phyloP scores from a whole-genome alignment of 495 filamentous ascomycete genomes.

The Corynascus novoguineensis region DNA sequence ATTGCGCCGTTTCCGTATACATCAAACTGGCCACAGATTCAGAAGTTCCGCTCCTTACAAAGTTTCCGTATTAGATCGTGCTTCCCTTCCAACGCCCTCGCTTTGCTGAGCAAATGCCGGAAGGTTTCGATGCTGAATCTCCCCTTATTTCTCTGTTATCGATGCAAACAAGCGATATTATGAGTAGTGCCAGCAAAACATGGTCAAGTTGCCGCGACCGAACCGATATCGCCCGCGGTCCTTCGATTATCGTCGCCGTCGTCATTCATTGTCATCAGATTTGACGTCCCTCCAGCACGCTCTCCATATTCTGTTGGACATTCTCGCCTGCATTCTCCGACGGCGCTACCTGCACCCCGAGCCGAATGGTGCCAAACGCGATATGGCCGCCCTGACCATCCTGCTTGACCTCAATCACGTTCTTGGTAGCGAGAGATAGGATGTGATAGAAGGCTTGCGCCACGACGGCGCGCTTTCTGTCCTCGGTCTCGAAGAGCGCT shows the following conservation, averaged over 20 bases:
- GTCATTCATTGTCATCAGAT: too few species aligned
- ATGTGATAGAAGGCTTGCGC: constrained; percentile 70
- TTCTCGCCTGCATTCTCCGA: background rate
- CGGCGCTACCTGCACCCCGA: constrained; percentile 24
- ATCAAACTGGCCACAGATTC: background rate
- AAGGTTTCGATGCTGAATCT: too few species aligned
- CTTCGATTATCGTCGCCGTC: too few species aligned
- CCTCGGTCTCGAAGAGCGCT: constrained; percentile 46
- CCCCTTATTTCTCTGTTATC: background rate
- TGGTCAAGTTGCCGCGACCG: too few species aligned
- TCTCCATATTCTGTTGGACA: too few species aligned
- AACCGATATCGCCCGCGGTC: too few species aligned
- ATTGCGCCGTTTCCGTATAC: background rate
- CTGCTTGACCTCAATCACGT: constrained; percentile 52
- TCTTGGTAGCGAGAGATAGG: constrained; percentile 63
- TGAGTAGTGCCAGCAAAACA: too few species aligned
- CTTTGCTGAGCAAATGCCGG: too few species aligned
- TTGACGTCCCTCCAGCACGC: too few species aligned
- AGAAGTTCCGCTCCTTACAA: background rate
- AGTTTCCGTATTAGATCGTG: background rate
- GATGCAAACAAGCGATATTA: too few species aligned
- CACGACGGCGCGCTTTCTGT: constrained; percentile 54
- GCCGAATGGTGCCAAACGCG: constrained; percentile 37
- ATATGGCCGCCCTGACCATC: constrained; percentile 26
- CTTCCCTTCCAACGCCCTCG: background rate